Evolutionary conservation across 2,329 filamentous ascomycete species (phyloP).

Genomic region (Elsinoe arachidis): DNA sequence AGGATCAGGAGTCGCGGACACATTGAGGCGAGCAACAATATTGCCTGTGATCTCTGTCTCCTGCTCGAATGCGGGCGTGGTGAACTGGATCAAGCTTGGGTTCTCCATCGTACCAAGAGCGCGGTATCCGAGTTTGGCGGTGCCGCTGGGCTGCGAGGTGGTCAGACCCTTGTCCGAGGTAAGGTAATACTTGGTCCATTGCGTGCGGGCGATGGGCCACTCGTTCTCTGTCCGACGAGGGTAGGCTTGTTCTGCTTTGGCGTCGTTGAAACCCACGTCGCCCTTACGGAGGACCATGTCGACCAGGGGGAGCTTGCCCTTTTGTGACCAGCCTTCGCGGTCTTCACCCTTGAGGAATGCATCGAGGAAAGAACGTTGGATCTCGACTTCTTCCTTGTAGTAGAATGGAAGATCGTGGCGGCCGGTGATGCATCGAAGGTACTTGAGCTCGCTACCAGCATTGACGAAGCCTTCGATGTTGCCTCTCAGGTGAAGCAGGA

Average conservation of each 20-base stretch:
- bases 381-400: slow-evolving; percentile 56
- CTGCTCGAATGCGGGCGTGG: slow-evolving; percentile 45
- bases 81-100: slow-evolving; percentile 48
- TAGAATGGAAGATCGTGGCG: slow-evolving; percentile 64
- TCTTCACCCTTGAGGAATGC: slow-evolving; percentile 62
- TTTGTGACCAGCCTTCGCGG: slow-evolving; percentile 46
- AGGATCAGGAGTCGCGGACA: slow-evolving; percentile 42
- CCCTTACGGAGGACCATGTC: slow-evolving; percentile 54
- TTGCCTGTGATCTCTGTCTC: slow-evolving; percentile 63
- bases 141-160: slow-evolving; percentile 23
- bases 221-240: slow-evolving; percentile 47
- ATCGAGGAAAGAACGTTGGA: slow-evolving; percentile 58
- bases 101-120: slow-evolving; percentile 50
- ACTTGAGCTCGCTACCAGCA: slow-evolving; percentile 57
- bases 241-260: slow-evolving; percentile 47
- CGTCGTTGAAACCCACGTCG: slow-evolving; percentile 55
- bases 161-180: slow-evolving; percentile 38
- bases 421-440: slow-evolving; percentile 58
- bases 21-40: slow-evolving; percentile 53
- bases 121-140: slow-evolving; percentile 45
- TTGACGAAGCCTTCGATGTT: slow-evolving; percentile 57
- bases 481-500: slow-evolving; percentile 57
- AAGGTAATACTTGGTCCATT: slow-evolving; percentile 54
- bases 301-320: slow-evolving; percentile 51
- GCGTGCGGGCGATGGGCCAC: slow-evolving; percentile 58